Evolutionary conservation across 2,329 filamentous ascomycete genomes (phyloP), one percentile per base, ranked within the genome.

Genomic region (Alternaria angustiovoidea): DNA sequence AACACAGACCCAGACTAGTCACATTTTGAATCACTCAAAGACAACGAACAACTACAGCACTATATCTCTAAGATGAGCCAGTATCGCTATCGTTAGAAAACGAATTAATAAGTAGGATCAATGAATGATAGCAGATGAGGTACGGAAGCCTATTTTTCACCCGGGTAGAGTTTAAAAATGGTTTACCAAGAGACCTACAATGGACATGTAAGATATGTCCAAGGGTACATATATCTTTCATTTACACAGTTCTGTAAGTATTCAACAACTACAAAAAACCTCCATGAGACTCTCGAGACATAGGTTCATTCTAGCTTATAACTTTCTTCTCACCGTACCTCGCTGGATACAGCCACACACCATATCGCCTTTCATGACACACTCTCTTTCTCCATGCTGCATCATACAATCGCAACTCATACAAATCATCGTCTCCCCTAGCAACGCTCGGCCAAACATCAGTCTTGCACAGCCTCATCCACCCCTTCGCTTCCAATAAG

Each of bases 1-100:
- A 70, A 32, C 20, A 11, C 36, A 6, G 7, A 52, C 22, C 4
- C 2, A 4, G 43, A 42, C 26, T 64, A 63, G 51, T n/a, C 11
- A 18, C 58, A 61, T 53, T 52, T 24, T 22, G 11, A 28, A 9
- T 18, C 24, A 12, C 24, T 39, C 7, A 8, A 38, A 18, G 32
- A 30, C n/a, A 26, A 52, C 16, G 38, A 20, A n/a, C 38, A 32
- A 32, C 12, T 20, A 16, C 39, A 42, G 39, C 39, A 42, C 12
- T 14, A 24, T 42, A 20, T 24, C 39, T 42, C 20, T 12, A 42
- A 6, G 12, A 24, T 16, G 20, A 42, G 5, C 14, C 16, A 24
- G 20, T 42, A 20, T 7, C 22, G 20, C 20, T 24, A 20, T 41
- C 16, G 7, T 24, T 14, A 11, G 20, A 24, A 20, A 24, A 42